These are phyloP conservation scores for Vitis hybrid DNA, from an alignment of 177 flowering plant genomes.

Conservation along the genomic window DNA sequence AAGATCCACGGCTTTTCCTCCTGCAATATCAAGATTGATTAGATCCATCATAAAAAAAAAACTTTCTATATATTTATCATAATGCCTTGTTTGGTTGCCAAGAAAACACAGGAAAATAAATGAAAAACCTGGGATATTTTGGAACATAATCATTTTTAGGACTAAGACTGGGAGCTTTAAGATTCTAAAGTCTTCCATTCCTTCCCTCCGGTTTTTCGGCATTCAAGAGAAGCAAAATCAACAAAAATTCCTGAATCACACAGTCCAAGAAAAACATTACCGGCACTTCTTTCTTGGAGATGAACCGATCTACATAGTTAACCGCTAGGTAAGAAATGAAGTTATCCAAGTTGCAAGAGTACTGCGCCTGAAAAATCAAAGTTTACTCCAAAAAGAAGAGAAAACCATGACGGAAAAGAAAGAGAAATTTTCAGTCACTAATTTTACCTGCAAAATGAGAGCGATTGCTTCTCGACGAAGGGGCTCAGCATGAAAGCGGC, in stretches of 20 bases:
- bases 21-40: conserved; percentile 30
- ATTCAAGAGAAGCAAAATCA: no score
- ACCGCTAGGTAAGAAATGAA: conserved; percentile 47
- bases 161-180: not conserved
- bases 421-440: not conserved
- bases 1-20: conserved; percentile 60
- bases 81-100: no score
- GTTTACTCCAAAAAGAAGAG: not conserved
- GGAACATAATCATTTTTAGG: no score
- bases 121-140: no score
- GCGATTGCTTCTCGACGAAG: conserved; percentile 42
- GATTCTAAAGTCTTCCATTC: no score
- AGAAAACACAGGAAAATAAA: no score
- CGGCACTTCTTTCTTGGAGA: conserved; percentile 43
- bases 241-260: no score
- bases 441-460: conserved; percentile 38
- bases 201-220: no score
- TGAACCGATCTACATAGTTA: conserved; percentile 71
- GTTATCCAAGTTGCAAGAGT: conserved; percentile 37
- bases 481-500: conserved; percentile 15
- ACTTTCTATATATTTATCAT: no score
- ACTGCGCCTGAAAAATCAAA: conserved; percentile 24
- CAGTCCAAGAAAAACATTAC: conserved; percentile 22
- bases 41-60: not conserved
- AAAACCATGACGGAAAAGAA: not conserved